Evolutionary conservation across 2,329 filamentous ascomycete genomes (phyloP).

Genomic region (Penicillium sp.): DNA sequence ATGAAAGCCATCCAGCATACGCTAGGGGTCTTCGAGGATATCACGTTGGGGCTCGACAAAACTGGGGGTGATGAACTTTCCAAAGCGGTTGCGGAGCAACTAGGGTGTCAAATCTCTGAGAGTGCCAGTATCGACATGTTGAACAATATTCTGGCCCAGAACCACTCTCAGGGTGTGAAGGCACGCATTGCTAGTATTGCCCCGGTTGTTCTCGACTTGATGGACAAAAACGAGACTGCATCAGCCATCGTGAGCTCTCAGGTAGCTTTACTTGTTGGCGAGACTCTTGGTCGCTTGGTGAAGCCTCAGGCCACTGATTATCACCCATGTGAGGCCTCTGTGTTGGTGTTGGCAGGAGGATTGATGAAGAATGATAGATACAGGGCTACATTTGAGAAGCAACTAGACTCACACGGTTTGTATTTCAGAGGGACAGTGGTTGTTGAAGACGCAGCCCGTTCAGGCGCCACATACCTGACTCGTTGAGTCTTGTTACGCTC

Average conservation of each 20-base stretch:
- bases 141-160: conserved; percentile 17
- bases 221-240: conserved; percentile 3
- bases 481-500: neutral
- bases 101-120: conserved; percentile 5
- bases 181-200: conserved; percentile 22
- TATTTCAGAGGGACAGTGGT: conserved; percentile 11
- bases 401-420: conserved; percentile 7
- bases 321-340: conserved; percentile 5
- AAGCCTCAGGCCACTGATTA: conserved; percentile 15
- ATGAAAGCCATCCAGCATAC: conserved; percentile 37
- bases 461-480: conserved; percentile 7
- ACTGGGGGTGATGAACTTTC: conserved; percentile 10
- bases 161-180: conserved; percentile 11
- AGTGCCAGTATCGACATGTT: conserved; percentile 16
- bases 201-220: conserved; percentile 13
- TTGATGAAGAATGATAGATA: conserved; percentile 23
- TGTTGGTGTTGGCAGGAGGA: conserved; percentile 24
- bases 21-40: conserved; percentile 33
- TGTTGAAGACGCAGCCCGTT: conserved; percentile 16
- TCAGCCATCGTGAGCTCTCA: conserved; percentile 16
- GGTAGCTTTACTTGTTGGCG: conserved; percentile 10
- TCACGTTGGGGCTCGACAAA: conserved; percentile 15
- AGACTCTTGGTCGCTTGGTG: conserved; percentile 16
- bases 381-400: conserved; percentile 5
- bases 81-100: conserved; percentile 13